phyloP scores from a whole-genome alignment of 177 flowering plant genomes.

The Tripterygium wilfordii region DNA sequence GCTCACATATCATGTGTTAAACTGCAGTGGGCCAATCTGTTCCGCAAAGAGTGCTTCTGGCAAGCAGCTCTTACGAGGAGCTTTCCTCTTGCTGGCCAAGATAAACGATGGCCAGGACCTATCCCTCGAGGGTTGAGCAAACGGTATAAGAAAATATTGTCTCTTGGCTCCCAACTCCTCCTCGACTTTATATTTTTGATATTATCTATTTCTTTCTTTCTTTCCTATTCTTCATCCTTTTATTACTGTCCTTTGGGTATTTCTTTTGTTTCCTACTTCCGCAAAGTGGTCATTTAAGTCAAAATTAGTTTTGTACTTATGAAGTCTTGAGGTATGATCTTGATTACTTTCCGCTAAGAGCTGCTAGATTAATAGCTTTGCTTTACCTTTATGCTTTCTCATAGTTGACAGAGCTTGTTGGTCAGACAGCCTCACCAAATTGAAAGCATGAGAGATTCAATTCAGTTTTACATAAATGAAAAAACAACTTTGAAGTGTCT shows the following conservation, averaged over 20 bases:
- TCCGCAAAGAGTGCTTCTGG: slow-evolving; percentile 71
- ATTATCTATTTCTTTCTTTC: neutral
- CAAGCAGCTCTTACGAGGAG: slow-evolving; percentile 51
- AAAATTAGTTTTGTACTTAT: neutral
- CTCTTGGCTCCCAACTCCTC: neutral
- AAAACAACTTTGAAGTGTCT: no score
- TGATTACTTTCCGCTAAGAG: no score
- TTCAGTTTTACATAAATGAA: no score
- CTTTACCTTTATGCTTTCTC: no score
- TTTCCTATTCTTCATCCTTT: neutral
- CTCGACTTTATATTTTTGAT: neutral
- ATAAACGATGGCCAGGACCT: slow-evolving; percentile 81
- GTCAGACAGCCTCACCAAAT: no score
- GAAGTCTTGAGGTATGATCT: no score
- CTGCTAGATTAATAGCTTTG: no score
- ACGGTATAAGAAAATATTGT: slow-evolving; percentile 27
- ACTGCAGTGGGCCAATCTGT: slow-evolving; percentile 65
- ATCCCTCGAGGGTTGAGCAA: slow-evolving; percentile 69
- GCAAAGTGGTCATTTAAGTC: neutral
- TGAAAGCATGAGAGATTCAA: no score
- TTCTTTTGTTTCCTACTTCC: neutral
- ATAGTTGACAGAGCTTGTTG: no score
- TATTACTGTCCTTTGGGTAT: neutral
- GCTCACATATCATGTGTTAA: slow-evolving; percentile 53
- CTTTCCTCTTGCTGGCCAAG: slow-evolving; percentile 47